Evolutionary conservation across 176 grass and related monocot genomes (phyloP).

Genomic region (Luzula sylvatica): DNA sequence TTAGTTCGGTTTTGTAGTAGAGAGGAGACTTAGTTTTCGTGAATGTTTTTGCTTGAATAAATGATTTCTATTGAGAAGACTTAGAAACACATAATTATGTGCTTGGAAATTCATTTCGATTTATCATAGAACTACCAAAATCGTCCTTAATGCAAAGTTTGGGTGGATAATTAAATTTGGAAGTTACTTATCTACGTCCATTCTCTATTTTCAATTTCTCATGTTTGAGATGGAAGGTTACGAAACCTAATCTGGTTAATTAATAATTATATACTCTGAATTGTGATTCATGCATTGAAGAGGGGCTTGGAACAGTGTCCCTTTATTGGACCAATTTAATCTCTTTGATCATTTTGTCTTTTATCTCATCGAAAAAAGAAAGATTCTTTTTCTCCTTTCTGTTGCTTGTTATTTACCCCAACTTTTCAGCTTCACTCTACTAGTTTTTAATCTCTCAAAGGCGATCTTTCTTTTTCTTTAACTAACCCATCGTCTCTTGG

Average conservation of each 20-base stretch:
- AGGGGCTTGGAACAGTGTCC: too few species aligned
- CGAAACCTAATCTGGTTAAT: too few species aligned
- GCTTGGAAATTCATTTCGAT: too few species aligned
- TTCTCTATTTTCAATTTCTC: neutral
- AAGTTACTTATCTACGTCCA: neutral
- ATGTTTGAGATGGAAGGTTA: neutral
- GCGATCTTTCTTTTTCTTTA: neutral
- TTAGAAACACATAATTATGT: too few species aligned
- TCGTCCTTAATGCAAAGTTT: too few species aligned
- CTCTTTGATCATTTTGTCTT: neutral
- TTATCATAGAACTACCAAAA: too few species aligned
- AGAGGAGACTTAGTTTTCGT: too few species aligned
- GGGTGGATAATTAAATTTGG: neutral
- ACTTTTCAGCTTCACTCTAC: neutral
- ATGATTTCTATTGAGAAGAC: too few species aligned
- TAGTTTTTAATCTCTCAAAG: neutral
- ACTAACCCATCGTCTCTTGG: neutral
- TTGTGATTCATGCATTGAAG: too few species aligned
- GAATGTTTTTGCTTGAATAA: too few species aligned
- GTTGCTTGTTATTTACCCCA: slow-evolving; percentile 12
- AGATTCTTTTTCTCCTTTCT: neutral
- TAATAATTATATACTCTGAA: too few species aligned
- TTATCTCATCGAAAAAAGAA: neutral
- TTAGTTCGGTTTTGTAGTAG: too few species aligned
- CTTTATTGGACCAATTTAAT: neutral